Evolutionary conservation across 1,284 basidiomycete genomes (phyloP).

Genomic region (Ustilago sp.): DNA sequence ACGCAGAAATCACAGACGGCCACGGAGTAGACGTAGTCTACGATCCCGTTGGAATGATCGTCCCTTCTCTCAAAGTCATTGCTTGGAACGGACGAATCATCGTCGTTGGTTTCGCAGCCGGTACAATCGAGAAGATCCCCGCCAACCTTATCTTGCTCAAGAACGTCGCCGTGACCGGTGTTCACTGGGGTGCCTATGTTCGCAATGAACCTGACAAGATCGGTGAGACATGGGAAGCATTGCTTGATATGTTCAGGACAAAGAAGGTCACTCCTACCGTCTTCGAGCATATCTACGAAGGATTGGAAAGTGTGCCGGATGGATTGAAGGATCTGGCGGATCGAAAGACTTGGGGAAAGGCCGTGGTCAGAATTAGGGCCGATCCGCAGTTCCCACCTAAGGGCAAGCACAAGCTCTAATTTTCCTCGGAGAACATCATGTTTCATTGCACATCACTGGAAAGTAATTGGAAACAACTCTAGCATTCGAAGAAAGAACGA

Average conservation of each 20-base stretch:
- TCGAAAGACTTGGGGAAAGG: conserved; percentile 94
- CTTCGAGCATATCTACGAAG: conserved; percentile 80
- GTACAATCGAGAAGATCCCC: conserved; percentile 64
- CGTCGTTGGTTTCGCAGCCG: conserved; percentile 78
- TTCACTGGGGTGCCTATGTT: conserved; percentile 59
- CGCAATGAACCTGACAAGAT: conserved; percentile 77
- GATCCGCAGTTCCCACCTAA: conserved; percentile 54
- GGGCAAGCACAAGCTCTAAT: conserved; percentile 53
- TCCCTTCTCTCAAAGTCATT: conserved; percentile 72
- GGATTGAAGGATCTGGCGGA: conserved; percentile 74
- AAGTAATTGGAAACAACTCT: not conserved
- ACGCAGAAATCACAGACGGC: conserved; percentile 53
- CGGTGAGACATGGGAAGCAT: conserved; percentile 78
- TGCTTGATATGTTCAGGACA: conserved; percentile 79
- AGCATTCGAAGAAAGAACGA: not conserved
- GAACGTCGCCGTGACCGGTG: conserved; percentile 74
- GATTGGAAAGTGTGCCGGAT: conserved; percentile 77
- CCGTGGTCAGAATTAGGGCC: conserved; percentile 75
- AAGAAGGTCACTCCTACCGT: conserved; percentile 79
- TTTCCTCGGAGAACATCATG: not conserved
- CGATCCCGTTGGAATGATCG: conserved; percentile 64
- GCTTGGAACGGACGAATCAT: conserved; percentile 92
- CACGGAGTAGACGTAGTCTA: conserved; percentile 74
- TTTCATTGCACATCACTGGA: not conserved
- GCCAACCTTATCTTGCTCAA: conserved; percentile 89